Evolutionary conservation across 805 yeast species (phyloP), one percentile per base, ranked within the genome.

Genomic region (Saturnispora sekii): DNA sequence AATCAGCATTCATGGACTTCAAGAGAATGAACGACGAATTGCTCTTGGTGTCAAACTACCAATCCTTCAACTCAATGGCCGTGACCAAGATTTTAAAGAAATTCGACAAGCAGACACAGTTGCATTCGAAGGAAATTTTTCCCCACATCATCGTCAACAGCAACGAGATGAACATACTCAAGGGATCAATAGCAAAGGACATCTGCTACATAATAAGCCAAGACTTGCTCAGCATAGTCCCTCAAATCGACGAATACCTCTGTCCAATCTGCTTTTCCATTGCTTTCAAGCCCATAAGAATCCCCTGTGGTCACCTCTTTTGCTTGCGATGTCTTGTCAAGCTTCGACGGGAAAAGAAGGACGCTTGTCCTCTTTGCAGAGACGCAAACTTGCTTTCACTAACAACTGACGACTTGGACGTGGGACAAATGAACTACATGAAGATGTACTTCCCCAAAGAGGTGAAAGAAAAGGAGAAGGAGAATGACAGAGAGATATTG

Each of bases 291-390:
- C 93, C 93, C 2, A 78, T 83, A 40, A 63, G 78, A 40, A 63
- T 83, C 12, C 63, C 60, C 9, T 83, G 93, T 59, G 72, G 72
- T 1, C 93, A 83, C 56, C 63, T 81, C 16, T 83, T 82, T 58
- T 83, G 93, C 58, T 77, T 83, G 3, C 63, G 89, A 40, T 83
- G 93, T 53, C 59, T 82, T 46, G 80, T 84, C 21, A 80, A 81
- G 53, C 55, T 83, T 51, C 84, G 82, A 59, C 69, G 83, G 43
- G 70, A 74, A 45, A 59, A 58, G 3, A 77, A 77, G 48, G 70
- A 72, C 35, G 72, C 73, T 50, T 83, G 93, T 58, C 93, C 93
- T 1, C 63, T 83, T 30, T 83, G 93, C 57, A 59, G 82, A 38
- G 69, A 69, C 29, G 55, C 65, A 9, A 84, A 77, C 2, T 74